Conservation (phyloP, 257 asterid species). For the Rhazya stricta region DNA sequence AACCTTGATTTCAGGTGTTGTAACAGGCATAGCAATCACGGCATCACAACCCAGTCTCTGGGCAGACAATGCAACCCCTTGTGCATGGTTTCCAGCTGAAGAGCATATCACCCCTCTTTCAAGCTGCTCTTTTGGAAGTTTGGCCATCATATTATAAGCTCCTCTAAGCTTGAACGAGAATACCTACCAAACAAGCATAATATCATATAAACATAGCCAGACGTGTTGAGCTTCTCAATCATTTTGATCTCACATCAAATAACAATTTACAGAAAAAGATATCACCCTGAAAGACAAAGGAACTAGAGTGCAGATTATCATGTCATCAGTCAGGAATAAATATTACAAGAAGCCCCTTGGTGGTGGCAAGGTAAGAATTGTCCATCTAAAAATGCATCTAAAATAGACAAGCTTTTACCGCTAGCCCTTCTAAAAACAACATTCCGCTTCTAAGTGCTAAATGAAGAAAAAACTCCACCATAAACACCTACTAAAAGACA, state of each 20-base stretch:
- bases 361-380: not conserved
- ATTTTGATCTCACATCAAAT: not conserved
- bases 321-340: not conserved
- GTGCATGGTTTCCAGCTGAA: constrained; percentile 98
- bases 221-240: not conserved
- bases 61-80: constrained; percentile 89
- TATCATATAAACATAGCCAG: not conserved
- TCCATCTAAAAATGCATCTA: not conserved
- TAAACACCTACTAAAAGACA: not conserved
- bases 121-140: constrained; percentile 64
- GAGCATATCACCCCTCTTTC: constrained; percentile 89
- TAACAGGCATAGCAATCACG: constrained; percentile 84
- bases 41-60: constrained; percentile 63
- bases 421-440: not conserved
- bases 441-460: not conserved
- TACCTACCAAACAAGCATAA: constrained; percentile 39
- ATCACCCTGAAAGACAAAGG: not conserved
- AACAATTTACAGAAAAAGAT: not conserved
- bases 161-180: constrained; percentile 94
- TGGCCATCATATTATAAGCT: constrained; percentile 99
- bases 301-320: not conserved
- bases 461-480: not conserved
- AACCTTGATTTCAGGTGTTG: constrained; percentile 96
- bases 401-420: not conserved
- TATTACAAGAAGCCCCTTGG: not conserved